A percentile compares a stretch with the other conserved stretches of the same genome.
Evolutionary conservation across 1,284 basidiomycete genomes (phyloP).

Genomic region (Malassezia yamatoensis): DNA sequence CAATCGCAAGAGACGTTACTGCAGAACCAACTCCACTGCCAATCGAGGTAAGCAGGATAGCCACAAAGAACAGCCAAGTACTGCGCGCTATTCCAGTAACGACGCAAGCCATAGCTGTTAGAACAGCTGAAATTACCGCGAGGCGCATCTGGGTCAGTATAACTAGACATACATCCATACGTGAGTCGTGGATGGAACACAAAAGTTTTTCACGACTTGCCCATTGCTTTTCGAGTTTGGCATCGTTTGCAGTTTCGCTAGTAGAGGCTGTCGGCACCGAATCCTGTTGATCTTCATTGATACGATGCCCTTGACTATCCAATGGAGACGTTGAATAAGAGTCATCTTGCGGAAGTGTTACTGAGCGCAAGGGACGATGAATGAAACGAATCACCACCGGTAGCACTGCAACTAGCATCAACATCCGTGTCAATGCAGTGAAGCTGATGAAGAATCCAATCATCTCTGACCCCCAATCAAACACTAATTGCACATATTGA

Average conservation of each 20-base stretch:
- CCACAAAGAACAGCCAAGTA: slow-evolving; percentile 12
- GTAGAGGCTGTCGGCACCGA: background rate
- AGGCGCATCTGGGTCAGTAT: slow-evolving; percentile 7
- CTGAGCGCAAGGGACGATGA: slow-evolving; percentile 23
- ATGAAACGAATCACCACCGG: slow-evolving; percentile 36
- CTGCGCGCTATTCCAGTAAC: slow-evolving; percentile 3
- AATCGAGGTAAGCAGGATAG: slow-evolving; percentile 26
- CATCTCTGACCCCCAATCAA: slow-evolving; percentile 36
- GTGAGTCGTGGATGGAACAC: slow-evolving; percentile 42
- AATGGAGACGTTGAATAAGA: background rate
- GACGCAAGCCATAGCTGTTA: slow-evolving; percentile 12
- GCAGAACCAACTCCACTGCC: slow-evolving; percentile 37
- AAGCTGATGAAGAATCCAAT: slow-evolving; percentile 40
- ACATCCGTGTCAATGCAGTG: slow-evolving; percentile 30
- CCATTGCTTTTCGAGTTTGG: slow-evolving; percentile 39
- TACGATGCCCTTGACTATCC: slow-evolving; percentile 8
- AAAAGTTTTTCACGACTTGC: slow-evolving; percentile 35
- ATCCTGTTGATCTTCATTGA: background rate
- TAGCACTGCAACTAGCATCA: slow-evolving; percentile 32
- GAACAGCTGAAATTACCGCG: slow-evolving; percentile 15
- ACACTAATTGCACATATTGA: slow-evolving; percentile 38
- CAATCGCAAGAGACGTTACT: slow-evolving; percentile 41
- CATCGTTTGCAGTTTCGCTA: slow-evolving; percentile 5
- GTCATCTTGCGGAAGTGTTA: slow-evolving; percentile 14
- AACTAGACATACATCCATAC: slow-evolving; percentile 28